Conservation (phyloP, 768 basidiomycete species). For the Mycena maculata region DNA sequence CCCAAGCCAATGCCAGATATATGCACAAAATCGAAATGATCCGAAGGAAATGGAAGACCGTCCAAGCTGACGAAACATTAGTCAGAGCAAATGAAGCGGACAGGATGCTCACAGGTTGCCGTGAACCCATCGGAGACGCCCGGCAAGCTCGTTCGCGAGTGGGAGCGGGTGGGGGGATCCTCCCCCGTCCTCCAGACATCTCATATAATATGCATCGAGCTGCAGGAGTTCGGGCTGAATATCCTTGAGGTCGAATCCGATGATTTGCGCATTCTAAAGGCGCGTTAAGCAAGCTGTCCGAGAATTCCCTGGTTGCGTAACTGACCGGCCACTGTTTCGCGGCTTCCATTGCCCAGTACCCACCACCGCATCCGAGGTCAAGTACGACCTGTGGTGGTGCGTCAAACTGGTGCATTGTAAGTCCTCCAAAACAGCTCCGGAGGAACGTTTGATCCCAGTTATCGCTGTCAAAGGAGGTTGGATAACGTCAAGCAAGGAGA, state of each 20-base stretch:
- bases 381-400: conserved; percentile 64
- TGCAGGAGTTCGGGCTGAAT: conserved; percentile 65
- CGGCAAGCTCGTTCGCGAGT: conserved; percentile 49
- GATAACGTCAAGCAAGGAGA: conserved; percentile 6
- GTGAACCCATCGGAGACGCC: conserved; percentile 72
- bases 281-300: conserved; percentile 11
- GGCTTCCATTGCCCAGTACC: conserved; percentile 78
- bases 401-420: conserved; percentile 67
- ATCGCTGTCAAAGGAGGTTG: conserved; percentile 56
- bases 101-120: conserved; percentile 67
- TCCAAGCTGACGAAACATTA: conserved; percentile 61
- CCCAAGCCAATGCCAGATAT: conserved; percentile 73
- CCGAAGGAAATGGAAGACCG: conserved; percentile 66
- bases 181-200: conserved; percentile 29
- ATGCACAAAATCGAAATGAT: conserved; percentile 74
- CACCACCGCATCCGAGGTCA: conserved; percentile 79
- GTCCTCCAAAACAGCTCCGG: conserved; percentile 55
- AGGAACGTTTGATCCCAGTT: conserved; percentile 80
- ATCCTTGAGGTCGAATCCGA: conserved; percentile 68
- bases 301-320: conserved; percentile 11
- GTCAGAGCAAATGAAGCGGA: neutral
- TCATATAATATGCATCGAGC: conserved; percentile 40
- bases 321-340: conserved; percentile 72
- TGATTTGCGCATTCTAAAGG: conserved; percentile 60
- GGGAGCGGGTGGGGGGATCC: conserved; percentile 14